A percentile compares a stretch with the other conserved stretches of the same genome.
phyloP scores from a whole-genome alignment of 192 early-diverging fungal species.

The Coemansia sp. region DNA sequence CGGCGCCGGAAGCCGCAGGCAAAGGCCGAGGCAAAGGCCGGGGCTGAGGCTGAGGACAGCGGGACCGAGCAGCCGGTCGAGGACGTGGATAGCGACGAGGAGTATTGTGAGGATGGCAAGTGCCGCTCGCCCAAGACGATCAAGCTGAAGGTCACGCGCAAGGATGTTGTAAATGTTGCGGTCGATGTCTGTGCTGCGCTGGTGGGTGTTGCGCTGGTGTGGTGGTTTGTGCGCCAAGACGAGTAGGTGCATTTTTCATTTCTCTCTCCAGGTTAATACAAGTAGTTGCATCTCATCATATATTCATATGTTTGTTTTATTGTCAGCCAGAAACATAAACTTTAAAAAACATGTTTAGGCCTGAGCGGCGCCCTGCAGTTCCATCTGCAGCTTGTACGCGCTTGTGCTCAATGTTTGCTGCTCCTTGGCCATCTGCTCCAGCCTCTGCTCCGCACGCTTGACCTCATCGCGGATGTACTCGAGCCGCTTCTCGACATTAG shows the following conservation, averaged over 20 bases:
- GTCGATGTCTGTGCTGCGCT: constrained; percentile 41
- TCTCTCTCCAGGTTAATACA: no score
- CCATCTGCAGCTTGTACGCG: constrained; percentile 59
- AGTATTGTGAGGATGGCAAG: constrained; percentile 42
- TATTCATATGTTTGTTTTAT: not conserved
- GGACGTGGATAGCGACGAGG: constrained; percentile 52
- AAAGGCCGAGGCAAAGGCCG: constrained; percentile 1
- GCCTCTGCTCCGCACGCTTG: constrained; percentile 76
- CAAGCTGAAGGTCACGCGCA: constrained; percentile 42
- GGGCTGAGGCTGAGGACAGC: constrained; percentile 16
- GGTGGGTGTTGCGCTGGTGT: constrained; percentile 40
- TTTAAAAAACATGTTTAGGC: not conserved
- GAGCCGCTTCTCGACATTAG: constrained; percentile 93
- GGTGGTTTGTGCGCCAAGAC: constrained; percentile 28
- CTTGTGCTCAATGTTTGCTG: constrained; percentile 80
- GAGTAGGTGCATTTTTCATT: not conserved
- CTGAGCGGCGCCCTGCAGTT: constrained; percentile 35
- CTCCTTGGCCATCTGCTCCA: constrained; percentile 79
- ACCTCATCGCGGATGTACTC: constrained; percentile 88
- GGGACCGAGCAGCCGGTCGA: constrained; percentile 28
- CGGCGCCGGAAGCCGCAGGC: constrained; percentile 32
- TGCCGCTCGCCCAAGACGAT: constrained; percentile 43
- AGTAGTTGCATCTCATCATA: no score
- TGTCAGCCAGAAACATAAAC: no score
- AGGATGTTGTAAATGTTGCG: constrained; percentile 23